Evolutionary conservation across 2,329 filamentous ascomycete genomes (phyloP).

Genomic region (Aspergillus calidoustus): DNA sequence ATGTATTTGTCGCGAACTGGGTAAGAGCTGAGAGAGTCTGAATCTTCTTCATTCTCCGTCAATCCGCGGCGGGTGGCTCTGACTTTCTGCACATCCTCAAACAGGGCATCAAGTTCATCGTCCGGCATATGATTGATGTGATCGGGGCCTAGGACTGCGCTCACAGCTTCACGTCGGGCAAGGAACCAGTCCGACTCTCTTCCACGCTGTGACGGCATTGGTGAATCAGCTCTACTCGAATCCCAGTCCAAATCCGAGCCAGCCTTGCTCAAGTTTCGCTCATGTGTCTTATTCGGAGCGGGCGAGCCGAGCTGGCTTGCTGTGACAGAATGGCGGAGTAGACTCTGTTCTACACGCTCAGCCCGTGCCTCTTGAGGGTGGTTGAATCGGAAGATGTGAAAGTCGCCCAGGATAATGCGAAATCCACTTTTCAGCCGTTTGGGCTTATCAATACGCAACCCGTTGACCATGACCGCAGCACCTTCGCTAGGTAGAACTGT

Average conservation of each 20-base stretch:
- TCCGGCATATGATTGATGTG: conserved; percentile 89
- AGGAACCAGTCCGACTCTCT: conserved; percentile 94
- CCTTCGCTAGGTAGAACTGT: conserved; percentile 86
- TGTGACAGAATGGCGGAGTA: conserved; percentile 80
- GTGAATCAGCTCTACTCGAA: conserved; percentile 78
- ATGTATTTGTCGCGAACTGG: conserved; percentile 92
- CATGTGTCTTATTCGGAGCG: conserved; percentile 69
- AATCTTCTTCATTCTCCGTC: conserved; percentile 71
- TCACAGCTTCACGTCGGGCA: conserved; percentile 89
- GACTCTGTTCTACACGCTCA: conserved; percentile 84
- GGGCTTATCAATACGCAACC: conserved; percentile 82
- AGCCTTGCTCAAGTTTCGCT: conserved; percentile 77
- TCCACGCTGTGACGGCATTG: conserved; percentile 67
- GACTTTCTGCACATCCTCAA: conserved; percentile 90
- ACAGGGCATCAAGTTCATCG: conserved; percentile 89
- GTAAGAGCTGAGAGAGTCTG: conserved; percentile 86
- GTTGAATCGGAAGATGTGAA: conserved; percentile 98
- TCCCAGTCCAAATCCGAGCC: conserved; percentile 75
- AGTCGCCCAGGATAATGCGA: conserved; percentile 93
- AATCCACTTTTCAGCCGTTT: conserved; percentile 88
- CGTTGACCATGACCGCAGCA: conserved; percentile 98
- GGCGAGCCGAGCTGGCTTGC: conserved; percentile 68
- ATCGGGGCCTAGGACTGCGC: conserved; percentile 84
- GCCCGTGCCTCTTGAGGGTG: conserved; percentile 94
- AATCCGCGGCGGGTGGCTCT: conserved; percentile 80